Evolutionary conservation across 2,329 filamentous ascomycete species (phyloP).

Genomic region (Talaromyces sp.): DNA sequence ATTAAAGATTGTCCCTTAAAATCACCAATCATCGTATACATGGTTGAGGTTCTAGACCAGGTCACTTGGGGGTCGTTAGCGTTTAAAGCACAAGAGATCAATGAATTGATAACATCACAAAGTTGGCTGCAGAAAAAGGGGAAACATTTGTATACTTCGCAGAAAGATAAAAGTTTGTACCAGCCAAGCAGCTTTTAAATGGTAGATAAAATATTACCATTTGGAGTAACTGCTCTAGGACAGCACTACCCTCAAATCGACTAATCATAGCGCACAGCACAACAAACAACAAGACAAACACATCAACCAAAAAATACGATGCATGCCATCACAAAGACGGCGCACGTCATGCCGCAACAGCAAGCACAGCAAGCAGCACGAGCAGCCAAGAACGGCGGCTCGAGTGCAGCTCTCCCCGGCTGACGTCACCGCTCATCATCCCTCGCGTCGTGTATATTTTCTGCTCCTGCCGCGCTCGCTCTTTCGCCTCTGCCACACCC

Average conservation of each 20-base stretch:
- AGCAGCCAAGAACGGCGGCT: not conserved
- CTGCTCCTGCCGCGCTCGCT: not conserved
- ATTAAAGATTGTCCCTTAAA: not conserved
- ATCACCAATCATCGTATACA: not conserved
- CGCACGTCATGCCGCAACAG: not conserved
- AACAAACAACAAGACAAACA: not conserved
- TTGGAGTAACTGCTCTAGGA: not conserved
- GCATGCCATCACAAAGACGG: not conserved
- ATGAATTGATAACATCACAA: too few species aligned
- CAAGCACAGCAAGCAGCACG: not conserved
- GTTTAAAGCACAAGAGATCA: not conserved
- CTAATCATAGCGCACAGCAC: too few species aligned
- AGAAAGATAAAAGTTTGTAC: not conserved
- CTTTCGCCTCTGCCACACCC: not conserved
- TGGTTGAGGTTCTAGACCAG: not conserved
- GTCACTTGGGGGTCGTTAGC: not conserved
- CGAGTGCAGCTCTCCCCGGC: not conserved
- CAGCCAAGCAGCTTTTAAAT: not conserved
- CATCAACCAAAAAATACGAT: not conserved
- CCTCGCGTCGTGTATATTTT: slow-evolving; percentile 1
- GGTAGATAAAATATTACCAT: not conserved
- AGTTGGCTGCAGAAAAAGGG: too few species aligned
- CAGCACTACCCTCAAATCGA: too few species aligned
- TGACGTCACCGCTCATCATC: slow-evolving; percentile 11
- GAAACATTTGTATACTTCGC: not conserved